Evolutionary conservation across 139 green algal species (phyloP).

Genomic region (Coccomyxa sp.): DNA sequence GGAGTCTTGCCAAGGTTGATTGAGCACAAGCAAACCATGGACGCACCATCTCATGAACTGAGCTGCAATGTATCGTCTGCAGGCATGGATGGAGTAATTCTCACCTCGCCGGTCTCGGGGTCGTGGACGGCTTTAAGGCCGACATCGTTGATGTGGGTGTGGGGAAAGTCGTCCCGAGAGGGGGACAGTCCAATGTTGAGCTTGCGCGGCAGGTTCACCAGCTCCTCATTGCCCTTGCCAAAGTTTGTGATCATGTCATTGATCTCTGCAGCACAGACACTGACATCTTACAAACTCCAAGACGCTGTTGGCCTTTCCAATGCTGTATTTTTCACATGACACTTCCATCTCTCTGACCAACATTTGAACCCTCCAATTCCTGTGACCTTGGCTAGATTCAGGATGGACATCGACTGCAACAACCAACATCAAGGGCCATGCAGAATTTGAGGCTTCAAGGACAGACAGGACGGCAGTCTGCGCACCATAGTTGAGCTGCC

Average conservation of each 20-base stretch:
- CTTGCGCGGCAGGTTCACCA: slow-evolving; percentile 95
- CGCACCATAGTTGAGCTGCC: slow-evolving; percentile 42
- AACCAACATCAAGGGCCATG: neutral
- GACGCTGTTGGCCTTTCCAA: too few species aligned
- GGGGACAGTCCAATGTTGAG: slow-evolving; percentile 91
- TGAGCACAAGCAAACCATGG: too few species aligned
- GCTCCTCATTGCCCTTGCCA: slow-evolving; percentile 70
- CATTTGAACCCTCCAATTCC: neutral
- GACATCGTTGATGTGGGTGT: slow-evolving; percentile 99
- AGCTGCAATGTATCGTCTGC: too few species aligned
- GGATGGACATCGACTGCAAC: neutral
- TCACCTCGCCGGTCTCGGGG: slow-evolving; percentile 57
- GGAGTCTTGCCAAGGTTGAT: too few species aligned
- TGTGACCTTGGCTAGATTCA: neutral
- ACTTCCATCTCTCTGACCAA: neutral
- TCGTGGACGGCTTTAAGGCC: slow-evolving; percentile 80
- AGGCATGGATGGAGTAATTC: too few species aligned
- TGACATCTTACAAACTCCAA: too few species aligned
- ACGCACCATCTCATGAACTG: too few species aligned
- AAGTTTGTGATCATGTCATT: slow-evolving; percentile 67
- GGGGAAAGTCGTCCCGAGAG: slow-evolving; percentile 88
- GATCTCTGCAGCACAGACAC: slow-evolving; percentile 35
- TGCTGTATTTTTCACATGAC: neutral
- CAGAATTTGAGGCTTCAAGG: neutral
- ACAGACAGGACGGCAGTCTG: neutral